phyloP scores from a whole-genome alignment of 768 basidiomycete species.

The Stropharia rugosoannulata region DNA sequence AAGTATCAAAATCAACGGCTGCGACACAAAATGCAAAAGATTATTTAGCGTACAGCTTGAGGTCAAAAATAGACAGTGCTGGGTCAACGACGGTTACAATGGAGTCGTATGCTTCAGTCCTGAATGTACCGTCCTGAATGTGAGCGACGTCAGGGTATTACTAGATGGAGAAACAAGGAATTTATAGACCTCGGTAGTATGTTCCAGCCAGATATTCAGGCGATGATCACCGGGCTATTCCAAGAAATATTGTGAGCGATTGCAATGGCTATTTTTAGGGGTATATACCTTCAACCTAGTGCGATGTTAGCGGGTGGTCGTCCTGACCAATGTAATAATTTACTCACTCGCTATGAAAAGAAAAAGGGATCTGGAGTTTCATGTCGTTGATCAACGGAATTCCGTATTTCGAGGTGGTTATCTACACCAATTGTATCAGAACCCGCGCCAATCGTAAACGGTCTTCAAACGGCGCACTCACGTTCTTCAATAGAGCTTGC shows the following conservation, averaged over 20 bases:
- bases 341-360: conserved; percentile 81
- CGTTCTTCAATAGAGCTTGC: conserved; percentile 69
- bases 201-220: conserved; percentile 77
- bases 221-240: conserved; percentile 71
- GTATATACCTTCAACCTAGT: conserved; percentile 59
- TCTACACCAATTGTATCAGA: conserved; percentile 36
- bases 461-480: conserved; percentile 21
- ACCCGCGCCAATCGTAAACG: not conserved
- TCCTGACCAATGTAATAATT: not conserved
- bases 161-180: not conserved
- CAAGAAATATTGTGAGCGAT: not conserved
- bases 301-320: conserved; percentile 8
- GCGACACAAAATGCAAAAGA: not conserved
- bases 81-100: conserved; percentile 82
- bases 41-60: conserved; percentile 63
- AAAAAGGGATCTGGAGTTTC: conserved; percentile 66
- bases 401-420: conserved; percentile 53
- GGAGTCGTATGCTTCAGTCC: conserved; percentile 71
- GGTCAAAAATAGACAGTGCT: conserved; percentile 72
- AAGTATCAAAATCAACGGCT: conserved; percentile 5
- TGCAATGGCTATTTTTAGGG: not conserved
- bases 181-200: conserved; percentile 54
- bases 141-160: not conserved
- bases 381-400: conserved; percentile 52
- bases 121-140: conserved; percentile 54